These are phyloP conservation scores for Myriosclerotinia scirpicola DNA, from an alignment of 2,329 filamentous ascomycete genomes.

Conservation along the genomic window DNA sequence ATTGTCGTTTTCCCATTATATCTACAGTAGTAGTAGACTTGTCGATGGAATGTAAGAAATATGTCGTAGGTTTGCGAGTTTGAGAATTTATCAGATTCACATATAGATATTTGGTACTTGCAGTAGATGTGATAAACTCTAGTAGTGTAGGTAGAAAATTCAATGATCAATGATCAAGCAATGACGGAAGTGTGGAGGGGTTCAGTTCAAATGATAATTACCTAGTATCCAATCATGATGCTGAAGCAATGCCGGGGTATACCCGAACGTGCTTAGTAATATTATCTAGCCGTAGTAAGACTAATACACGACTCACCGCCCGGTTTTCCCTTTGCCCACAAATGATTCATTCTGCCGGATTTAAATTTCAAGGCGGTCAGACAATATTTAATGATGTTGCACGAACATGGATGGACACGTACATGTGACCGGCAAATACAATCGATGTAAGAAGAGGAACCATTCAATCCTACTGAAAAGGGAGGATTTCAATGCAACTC, in stretches of 20 bases:
- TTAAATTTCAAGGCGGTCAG: too few species aligned
- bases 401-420: too few species aligned
- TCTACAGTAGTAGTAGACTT: background rate
- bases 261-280: background rate
- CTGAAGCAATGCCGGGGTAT: background rate
- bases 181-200: slow-evolving; percentile 10
- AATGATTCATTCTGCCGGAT: background rate
- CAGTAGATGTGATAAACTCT: too few species aligned
- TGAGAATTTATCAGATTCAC: background rate
- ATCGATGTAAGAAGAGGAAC: too few species aligned
- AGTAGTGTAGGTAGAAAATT: slow-evolving; percentile 7
- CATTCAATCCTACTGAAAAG: too few species aligned
- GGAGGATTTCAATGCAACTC: too few species aligned
- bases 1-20: slow-evolving; percentile 37
- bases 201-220: background rate
- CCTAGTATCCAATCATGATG: background rate
- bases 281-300: too few species aligned
- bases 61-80: background rate
- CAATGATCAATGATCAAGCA: background rate
- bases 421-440: too few species aligned
- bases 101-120: too few species aligned
- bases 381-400: too few species aligned
- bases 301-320: background rate
- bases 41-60: background rate
- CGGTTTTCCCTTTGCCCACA: too few species aligned